Conservation (phyloP, 768 basidiomycete genomes). For the Pseudohyphozyma bogoriensis region DNA sequence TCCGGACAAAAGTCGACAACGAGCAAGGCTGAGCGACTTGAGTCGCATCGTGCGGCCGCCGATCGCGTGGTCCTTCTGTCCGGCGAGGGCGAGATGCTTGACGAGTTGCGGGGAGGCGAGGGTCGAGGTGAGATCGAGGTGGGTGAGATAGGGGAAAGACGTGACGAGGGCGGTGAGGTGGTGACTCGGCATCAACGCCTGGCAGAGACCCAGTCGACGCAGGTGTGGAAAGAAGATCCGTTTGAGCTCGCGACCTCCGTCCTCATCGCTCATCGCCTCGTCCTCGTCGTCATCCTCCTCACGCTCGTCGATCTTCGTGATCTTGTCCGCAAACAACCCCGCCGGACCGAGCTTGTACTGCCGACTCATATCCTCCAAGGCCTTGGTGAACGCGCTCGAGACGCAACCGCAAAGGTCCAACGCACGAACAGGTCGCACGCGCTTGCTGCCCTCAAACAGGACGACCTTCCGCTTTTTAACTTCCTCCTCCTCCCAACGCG, state of each 20-base stretch:
- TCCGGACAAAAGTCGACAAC: conserved; percentile 74
- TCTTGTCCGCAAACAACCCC: background rate
- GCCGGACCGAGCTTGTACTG: conserved; percentile 42
- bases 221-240: conserved; percentile 39
- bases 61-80: conserved; percentile 34
- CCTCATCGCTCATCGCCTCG: background rate
- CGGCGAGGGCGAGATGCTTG: conserved; percentile 49
- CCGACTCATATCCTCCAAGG: conserved; percentile 70
- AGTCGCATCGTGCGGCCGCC: conserved; percentile 52
- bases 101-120: conserved; percentile 68
- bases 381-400: conserved; percentile 76
- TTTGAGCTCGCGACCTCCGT: conserved; percentile 15
- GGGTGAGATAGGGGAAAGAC: conserved; percentile 74
- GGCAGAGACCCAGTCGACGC: conserved; percentile 67
- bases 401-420: conserved; percentile 92
- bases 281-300: conserved; percentile 39
- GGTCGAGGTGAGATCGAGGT: conserved; percentile 87
- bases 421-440: conserved; percentile 56
- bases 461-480: conserved; percentile 35
- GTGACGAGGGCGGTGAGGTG: conserved; percentile 63
- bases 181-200: conserved; percentile 61
- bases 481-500: background rate
- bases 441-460: conserved; percentile 47
- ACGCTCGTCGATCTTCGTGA: background rate
- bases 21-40: conserved; percentile 67